Conservation (phyloP, 345 rosid genomes). For the Fremontodendron californicum region DNA sequence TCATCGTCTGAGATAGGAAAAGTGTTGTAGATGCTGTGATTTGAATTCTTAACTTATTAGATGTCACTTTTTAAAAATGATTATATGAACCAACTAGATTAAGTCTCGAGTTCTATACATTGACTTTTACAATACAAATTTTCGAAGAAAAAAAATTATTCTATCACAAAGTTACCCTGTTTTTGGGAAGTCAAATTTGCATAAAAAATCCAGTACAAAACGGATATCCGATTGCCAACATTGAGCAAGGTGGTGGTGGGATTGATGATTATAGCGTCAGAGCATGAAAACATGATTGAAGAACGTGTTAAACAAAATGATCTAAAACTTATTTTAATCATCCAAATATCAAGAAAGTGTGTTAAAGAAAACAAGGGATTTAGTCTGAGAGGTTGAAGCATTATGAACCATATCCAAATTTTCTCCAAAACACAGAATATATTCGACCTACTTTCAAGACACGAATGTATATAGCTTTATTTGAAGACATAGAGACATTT, state of each 20-base stretch:
- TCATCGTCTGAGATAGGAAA: no score
- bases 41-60: no score
- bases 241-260: no score
- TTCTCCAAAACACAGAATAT: no score
- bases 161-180: not conserved
- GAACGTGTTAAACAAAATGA: not conserved
- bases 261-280: not conserved
- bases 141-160: no score
- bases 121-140: no score
- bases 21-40: no score
- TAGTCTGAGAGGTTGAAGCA: not conserved
- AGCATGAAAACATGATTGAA: not conserved
- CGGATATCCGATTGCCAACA: not conserved
- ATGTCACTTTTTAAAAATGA: no score
- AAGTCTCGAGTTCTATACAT: no score
- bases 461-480: not conserved
- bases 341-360: not conserved
- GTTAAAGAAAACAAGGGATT: not conserved
- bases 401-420: not conserved
- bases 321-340: not conserved
- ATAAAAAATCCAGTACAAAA: not conserved
- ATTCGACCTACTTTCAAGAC: no score
- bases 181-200: not conserved
- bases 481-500: not conserved
- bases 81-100: no score